Percentiles rank a stretch among this genome's conserved stretches.
These are phyloP conservation scores for Aristolochia californica DNA, from an alignment of 164 flowering plant genomes.

Conservation along the genomic window DNA sequence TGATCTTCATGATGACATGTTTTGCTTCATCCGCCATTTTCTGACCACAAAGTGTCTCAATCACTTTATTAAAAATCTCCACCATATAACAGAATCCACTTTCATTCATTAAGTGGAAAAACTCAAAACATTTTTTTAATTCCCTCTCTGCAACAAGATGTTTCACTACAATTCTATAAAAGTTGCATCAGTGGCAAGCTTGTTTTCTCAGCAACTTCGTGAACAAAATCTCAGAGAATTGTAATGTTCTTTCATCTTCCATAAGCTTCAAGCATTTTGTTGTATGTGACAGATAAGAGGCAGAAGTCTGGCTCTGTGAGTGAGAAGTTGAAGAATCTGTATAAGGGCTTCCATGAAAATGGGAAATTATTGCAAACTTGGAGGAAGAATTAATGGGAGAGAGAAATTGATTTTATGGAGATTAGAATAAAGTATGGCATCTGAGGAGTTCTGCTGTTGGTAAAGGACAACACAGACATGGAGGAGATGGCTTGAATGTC, in stretches of 20 bases:
- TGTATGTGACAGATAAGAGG: slow-evolving; percentile 55
- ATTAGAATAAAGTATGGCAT: slow-evolving; percentile 32
- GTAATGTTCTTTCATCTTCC: slow-evolving; percentile 59
- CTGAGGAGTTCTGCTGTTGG: slow-evolving; percentile 59
- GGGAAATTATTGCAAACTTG: slow-evolving; percentile 84
- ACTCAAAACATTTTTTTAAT: slow-evolving; percentile 68
- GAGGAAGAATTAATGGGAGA: slow-evolving; percentile 77
- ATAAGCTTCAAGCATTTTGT: slow-evolving; percentile 56
- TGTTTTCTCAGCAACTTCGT: slow-evolving; percentile 30
- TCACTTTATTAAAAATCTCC: slow-evolving; percentile 47
- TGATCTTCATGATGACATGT: slow-evolving; percentile 46
- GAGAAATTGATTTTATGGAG: slow-evolving; percentile 29
- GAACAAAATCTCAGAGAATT: slow-evolving; percentile 48
- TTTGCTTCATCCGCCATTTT: slow-evolving; percentile 67
- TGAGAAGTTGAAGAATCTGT: slow-evolving; percentile 52
- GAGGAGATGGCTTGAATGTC: slow-evolving; percentile 26
- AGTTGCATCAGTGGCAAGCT: slow-evolving; percentile 43
- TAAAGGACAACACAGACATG: slow-evolving; percentile 69
- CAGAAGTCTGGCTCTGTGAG: slow-evolving; percentile 26
- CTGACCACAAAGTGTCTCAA: slow-evolving; percentile 41
- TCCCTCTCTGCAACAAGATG: slow-evolving; percentile 61
- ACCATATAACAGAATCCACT: slow-evolving; percentile 36
- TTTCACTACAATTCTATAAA: slow-evolving; percentile 42
- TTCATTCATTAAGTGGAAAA: slow-evolving; percentile 67
- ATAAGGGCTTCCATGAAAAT: slow-evolving; percentile 64